Base-by-base conservation (phyloP, 164 flowering plant genomes). In the Kalanchoe fedtschenkoi region DNA sequence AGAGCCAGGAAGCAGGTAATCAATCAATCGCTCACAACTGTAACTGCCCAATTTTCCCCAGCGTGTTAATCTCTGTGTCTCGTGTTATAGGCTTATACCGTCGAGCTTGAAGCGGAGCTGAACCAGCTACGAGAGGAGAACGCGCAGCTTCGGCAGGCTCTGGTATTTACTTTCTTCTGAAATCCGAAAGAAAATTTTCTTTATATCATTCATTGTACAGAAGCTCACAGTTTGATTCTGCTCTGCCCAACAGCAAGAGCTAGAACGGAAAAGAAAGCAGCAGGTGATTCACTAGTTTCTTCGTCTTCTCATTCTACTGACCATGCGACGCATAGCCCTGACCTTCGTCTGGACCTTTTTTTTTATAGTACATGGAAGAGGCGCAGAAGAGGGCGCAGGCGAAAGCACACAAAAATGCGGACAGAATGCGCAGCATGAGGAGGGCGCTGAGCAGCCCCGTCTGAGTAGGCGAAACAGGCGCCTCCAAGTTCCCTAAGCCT, bases 1-100 rank as follows among this genome's bases (percentile, higher is more conserved):
- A 73, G 98, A 60, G 97, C 98, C 10, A 72, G 97, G 66, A 92
- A 89, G 60, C 98, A 92, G 93, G 98, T 87, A 56, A 15, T 33
- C 3, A 5, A 17, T 34, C 21, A 14, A 35, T 22, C 15, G 42
- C 17, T 9, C 29, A 22, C 38, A 14, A n/a, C 6, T 56, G 60
- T 29, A 28, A 26, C 14, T 24, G 15, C 28, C 22, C 7, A 35
- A 35, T 35, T 11, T 26, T 22, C 22, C 2, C 6, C 16, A 9
- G n/a, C 6, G 8, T 35, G 37, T 17, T 17, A 13, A 15, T n/a
- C 33, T 5, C 7, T 1, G 19, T 26, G n/a, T 14, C 2, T 32
- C 15, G 39, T 9, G 24, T 37, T 22, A 22, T 80, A 93, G 97
- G 99, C 99, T 1, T 91, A 91, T 64, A 91, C 99, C 0, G 96